Base-by-base conservation (phyloP, 2,329 filamentous ascomycete genomes). In the Leptodontidium sp. region DNA sequence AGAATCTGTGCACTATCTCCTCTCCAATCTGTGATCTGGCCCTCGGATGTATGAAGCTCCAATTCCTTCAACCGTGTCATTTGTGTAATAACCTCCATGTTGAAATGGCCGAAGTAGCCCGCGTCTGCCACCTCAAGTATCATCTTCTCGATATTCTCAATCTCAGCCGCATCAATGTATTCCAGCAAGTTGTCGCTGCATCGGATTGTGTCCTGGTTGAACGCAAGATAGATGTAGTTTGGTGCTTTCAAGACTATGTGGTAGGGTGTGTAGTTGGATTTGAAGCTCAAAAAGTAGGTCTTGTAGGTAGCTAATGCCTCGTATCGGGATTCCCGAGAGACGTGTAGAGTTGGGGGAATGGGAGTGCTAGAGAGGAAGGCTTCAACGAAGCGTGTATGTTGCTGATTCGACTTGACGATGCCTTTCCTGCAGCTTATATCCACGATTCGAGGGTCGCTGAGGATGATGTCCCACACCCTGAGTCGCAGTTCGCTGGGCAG, bases 301-400 rank as follows among this genome's bases (percentile, higher is more conserved):
- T 40, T 35, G 59, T 76, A 77, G 63, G 67, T 38, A 1, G 61
- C 52, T 15, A 77, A 65, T n/a, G 69, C 71, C 64, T 74, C 71
- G 64, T 61, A 65, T 1, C 79, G 76, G 5, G 78, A 75, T 70
- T 80, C 78, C 2, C 57, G 72, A 55, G 68, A 75, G n/a, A 73
- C 69, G 65, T 77, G 74, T 6, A 80, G 69, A 21, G 76, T 68
- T 1, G 70, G 7, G 6, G 76, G 77, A 26, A 75, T 73, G 0
- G 76, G 75, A 0, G 69, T 72, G 1, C 64, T 12, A 12, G 75
- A 75, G 11, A 57, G 49, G 26, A 71, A 77, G 7, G 74, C 47
- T 43, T 52, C 52, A 4, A 58, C 61, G 57, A 68, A 67, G 32
- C 68, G 62, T 52, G 52, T 21, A 57, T 43, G 45, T n/a, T 40